Base-by-base conservation (phyloP, 164 flowering plant species). In the Liquidambar formosana region DNA sequence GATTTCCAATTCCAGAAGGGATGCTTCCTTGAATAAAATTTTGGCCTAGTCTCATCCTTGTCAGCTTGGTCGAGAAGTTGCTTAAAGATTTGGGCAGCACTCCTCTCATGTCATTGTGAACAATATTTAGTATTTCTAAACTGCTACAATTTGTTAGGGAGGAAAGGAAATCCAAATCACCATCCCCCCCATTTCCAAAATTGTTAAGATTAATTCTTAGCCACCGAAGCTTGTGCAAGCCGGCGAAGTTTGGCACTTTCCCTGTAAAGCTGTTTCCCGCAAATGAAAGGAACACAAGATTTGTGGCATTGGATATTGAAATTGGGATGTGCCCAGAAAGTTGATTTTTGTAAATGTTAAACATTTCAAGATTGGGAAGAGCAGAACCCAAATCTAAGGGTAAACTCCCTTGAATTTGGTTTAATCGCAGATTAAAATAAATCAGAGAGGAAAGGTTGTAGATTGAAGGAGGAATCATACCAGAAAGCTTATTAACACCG, bases 21-120 rank as follows among this genome's bases (percentile, higher is more conserved):
- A 84, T 80, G 11, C 14, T 49, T 48, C 88, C 81, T 43, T 10
- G 44, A 65, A 84, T 25, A 14, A 25, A 41, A 58, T 80, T 84
- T 4, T 21, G 3, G 11, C 70, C 76, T 1, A 79, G 5, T 4
- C 0, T 0, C 10, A 80, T 43, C 0, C 0, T 5, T 10, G 18
- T 2, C 0, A 78, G 45, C 0, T 38, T 33, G 44, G 71, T 46
- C 1, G 85, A 77, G 26, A 82, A 65, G 53, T 80, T 84, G 22
- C 63, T 67, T 0, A 84, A 54, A 49, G 70, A 70, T 8, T 38
- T 33, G 3, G 85, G 82, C 33, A 84, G 26, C 8, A 27, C 12
- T 0, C 88, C 85, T 13, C 65, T 64, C 41, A 80, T 75, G 4
- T 49, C 15, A 41, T 82, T 81, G 0, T 10, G 1, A 0, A 5